Percentiles rank a stretch among this genome's conserved stretches.
These are phyloP conservation scores for Mycena crocata DNA, from an alignment of 768 basidiomycete genomes.

Conservation along the genomic window DNA sequence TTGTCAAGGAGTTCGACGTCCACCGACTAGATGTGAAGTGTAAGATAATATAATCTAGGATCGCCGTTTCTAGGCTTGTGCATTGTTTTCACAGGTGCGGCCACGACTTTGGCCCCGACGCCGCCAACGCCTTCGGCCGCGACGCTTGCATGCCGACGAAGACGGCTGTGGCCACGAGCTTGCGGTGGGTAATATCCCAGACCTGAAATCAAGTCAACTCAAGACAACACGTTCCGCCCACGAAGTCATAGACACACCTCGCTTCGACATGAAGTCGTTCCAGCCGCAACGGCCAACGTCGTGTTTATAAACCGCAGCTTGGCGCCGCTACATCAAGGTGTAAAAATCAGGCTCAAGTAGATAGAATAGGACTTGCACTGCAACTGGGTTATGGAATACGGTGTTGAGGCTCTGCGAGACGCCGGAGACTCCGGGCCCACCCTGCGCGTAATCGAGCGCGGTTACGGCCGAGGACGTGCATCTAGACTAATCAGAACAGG, in stretches of 20 bases:
- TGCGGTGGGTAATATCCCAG: conserved; percentile 23
- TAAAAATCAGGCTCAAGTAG: neutral
- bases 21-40: too few relatives aligned
- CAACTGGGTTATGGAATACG: conserved; percentile 56
- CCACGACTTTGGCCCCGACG: too few relatives aligned
- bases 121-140: too few relatives aligned
- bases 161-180: conserved; percentile 23
- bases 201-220: conserved; percentile 6
- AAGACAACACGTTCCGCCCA: neutral
- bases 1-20: too few relatives aligned
- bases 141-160: conserved; percentile 21
- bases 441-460: conserved; percentile 48
- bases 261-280: conserved; percentile 47
- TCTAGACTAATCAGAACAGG: conserved; percentile 39
- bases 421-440: conserved; percentile 42
- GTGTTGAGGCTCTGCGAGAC: conserved; percentile 61
- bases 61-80: too few relatives aligned
- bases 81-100: too few relatives aligned
- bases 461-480: conserved; percentile 55
- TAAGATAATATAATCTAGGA: too few relatives aligned
- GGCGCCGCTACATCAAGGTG: conserved; percentile 52
- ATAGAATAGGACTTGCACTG: conserved; percentile 45
- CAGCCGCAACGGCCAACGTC: conserved; percentile 40
- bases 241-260: conserved; percentile 58
- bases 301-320: conserved; percentile 55